Percentiles rank a stretch among this genome's conserved stretches.
Conservation (phyloP, 345 rosid genomes). For the Sisymbrium irio region DNA sequence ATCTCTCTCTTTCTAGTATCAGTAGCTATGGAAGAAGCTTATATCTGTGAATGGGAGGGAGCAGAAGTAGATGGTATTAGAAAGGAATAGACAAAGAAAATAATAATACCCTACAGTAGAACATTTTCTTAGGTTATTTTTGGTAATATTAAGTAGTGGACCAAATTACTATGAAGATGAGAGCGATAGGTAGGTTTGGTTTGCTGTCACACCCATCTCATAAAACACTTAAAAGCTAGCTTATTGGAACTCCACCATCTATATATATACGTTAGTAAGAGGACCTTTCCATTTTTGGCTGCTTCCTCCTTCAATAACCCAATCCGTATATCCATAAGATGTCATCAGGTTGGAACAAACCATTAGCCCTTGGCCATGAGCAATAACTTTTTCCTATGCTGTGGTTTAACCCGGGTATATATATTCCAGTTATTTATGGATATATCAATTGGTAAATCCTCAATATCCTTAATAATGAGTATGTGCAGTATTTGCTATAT, state of each 20-base stretch:
- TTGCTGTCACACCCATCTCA: conserved; percentile 31
- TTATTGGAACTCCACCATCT: conserved; percentile 34
- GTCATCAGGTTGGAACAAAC: not conserved
- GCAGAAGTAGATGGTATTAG: conserved; percentile 37
- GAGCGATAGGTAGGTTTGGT: conserved; percentile 35
- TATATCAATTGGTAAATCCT: not conserved
- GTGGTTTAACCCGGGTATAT: not conserved
- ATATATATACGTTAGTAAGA: not conserved
- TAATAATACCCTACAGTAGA: conserved; percentile 13
- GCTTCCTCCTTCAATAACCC: conserved; percentile 9
- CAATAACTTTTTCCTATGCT: not conserved
- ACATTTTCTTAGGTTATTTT: conserved; percentile 6
- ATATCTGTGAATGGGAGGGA: conserved; percentile 30
- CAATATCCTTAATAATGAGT: not conserved
- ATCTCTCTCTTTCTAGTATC: not conserved
- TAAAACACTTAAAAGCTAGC: conserved; percentile 27
- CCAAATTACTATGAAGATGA: conserved; percentile 31
- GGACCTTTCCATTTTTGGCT: conserved; percentile 23
- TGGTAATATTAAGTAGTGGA: conserved; percentile 28
- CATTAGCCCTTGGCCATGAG: not conserved
- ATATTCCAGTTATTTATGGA: too few species aligned
- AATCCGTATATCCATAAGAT: not conserved
- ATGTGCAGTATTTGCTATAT: not conserved
- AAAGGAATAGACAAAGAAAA: conserved; percentile 33
- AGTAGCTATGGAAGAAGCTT: conserved; percentile 10